Evolutionary conservation across 345 rosid genomes (phyloP), one percentile per base, ranked within the genome.

Genomic region (Kandelia obovata): DNA sequence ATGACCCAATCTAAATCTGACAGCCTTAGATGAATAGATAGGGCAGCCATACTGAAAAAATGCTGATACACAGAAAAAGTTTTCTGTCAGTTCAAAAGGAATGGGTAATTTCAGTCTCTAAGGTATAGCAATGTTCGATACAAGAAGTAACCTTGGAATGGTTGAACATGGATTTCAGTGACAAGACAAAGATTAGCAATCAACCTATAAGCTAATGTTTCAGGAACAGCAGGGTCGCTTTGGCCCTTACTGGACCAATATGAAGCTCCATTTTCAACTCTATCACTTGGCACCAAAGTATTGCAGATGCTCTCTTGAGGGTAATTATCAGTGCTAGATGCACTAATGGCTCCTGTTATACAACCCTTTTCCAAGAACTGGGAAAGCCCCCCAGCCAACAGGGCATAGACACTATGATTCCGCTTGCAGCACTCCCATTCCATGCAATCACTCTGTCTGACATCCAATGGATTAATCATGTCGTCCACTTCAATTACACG

Each of bases 241-340:
- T 74, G 71, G 63, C 83, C 85, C 69, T 74, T 19, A 66, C 85
- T 79, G 10, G 85, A 82, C 85, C 85, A 82, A 62, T 82, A 82
- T 3, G 79, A 77, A 17, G 81, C 77, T 71, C 62, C 58, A 35
- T 8, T 7, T 53, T 53, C 71, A 11, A 79, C 59, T 58, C 71
- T 73, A 58, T 79, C 83, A 27, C 59, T 67, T 10, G 75, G 71
- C 77, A 71, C 81, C 79, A 82, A 70, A 17, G 85, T 82, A 43
- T 82, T 82, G 37, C 34, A 71, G 56, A 82, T 58, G 53, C 75
- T 76, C 47, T 79, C 85, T 20, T 68, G 75, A 0, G 83, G 85
- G 65, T 74, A 74, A 69, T 82, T 77, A 69, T 82, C 86, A 0
- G 86, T 79, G 70, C 83, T 82, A 9, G 83, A 79, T 58, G 86